Evolutionary conservation across 2,329 filamentous ascomycete species (phyloP), one percentile per base, ranked within the genome.

Genomic region (Cladosporium sp.): DNA sequence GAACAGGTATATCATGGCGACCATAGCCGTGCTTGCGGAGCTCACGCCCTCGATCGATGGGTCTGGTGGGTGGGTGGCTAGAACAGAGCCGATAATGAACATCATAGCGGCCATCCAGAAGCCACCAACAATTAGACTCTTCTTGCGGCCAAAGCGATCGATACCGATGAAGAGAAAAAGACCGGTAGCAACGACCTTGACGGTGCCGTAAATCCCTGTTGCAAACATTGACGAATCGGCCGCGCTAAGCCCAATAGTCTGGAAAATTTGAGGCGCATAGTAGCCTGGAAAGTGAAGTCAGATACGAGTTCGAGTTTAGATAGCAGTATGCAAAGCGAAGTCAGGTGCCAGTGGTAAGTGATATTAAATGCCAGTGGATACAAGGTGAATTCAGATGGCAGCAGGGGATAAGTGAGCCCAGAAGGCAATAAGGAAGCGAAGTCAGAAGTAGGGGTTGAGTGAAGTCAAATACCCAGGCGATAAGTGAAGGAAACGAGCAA

Each of bases 31-130:
- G 16, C 41, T 50, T 20, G 48, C 48, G 19, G 40, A 33, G 32
- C 49, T 46, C n/a, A 43, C 39, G 19, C 79, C 71, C 1, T 82
- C 77, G 1, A 78, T 61, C 0, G 82, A 82, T 0, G 80, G 78
- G 54, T 77, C 69, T 43, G 82, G 76, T 20, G 82, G 76, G 50
- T 84, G 78, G 57, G 53, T 57, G 3, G 53, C 55, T 0, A 59
- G 53, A 16, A 59, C 53, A 22, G 39, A 30, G 6, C 48, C 48
- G 20, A 50, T 50, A 8, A 50, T 50, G 39, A 43, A 52, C 48
- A 50, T 50, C 39, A 43, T 43, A 4, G 41, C 22, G 13, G 48
- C 32, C 33, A 43, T 43, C 39, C 48, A 43, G 41, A 43, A 43
- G 36, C 39, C 48, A 43, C 48, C 48, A 20, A 27, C 16, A 9